Conservation (phyloP, 129 eudicot species). For the Tagetes erecta region DNA sequence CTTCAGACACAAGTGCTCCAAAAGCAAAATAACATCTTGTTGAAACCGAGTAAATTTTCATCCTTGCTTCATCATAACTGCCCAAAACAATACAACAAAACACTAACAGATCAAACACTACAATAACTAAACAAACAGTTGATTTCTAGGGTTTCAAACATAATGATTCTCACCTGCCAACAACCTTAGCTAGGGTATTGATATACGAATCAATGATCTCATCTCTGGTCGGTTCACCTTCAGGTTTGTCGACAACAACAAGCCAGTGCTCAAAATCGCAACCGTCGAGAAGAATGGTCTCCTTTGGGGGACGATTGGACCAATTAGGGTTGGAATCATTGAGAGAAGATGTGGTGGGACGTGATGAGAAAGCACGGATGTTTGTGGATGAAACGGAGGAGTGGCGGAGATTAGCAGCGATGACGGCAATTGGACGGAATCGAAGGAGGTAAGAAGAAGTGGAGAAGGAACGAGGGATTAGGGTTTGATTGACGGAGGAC, state of each 20-base stretch:
- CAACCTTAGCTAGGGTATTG: constrained; percentile 64
- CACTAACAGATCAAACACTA: neutral
- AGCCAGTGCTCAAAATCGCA: constrained; percentile 99
- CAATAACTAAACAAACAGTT: too few relatives aligned
- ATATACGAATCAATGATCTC: constrained; percentile 74
- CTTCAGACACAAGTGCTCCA: constrained; percentile 96
- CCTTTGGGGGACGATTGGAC: constrained; percentile 92
- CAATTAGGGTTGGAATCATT: constrained; percentile 87
- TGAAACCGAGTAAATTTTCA: constrained; percentile 92
- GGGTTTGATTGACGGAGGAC: constrained; percentile 39
- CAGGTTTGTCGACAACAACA: constrained; percentile 75
- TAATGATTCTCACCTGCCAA: constrained; percentile 56
- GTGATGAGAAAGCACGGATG: constrained; percentile 59
- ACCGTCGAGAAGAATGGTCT: constrained; percentile 88
- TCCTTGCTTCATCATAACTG: constrained; percentile 90
- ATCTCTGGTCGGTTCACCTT: constrained; percentile 72
- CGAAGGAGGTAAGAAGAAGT: constrained; percentile 43
- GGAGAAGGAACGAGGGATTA: constrained; percentile 37
- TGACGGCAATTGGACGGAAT: constrained; percentile 51
- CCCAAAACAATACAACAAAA: neutral
- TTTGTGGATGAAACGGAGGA: constrained; percentile 26
- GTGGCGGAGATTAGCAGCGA: constrained; percentile 34
- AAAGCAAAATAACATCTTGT: constrained; percentile 87
- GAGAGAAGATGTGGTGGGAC: constrained; percentile 57
- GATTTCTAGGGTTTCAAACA: neutral